Evolutionary conservation across 306 rosid genomes (phyloP).

Genomic region (barrel medic (Medicago truncatula)): MtrunA17r5.0-ANR NC_053047.1:25670001-25670500

Average conservation of each 20-base stretch:
- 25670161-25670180: too few species aligned
- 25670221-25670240: too few species aligned
- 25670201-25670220: too few species aligned
- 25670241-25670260: too few species aligned
- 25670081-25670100: not conserved
- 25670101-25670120: conserved; percentile 10
- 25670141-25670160: not conserved
- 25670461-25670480: not conserved
- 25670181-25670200: too few species aligned
- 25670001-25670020: conserved; percentile 8
- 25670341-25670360: too few species aligned
- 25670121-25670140: not conserved
- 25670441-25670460: not conserved
- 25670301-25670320: too few species aligned
- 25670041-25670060: conserved; percentile 9
- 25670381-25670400: too few species aligned
- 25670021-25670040: not conserved
- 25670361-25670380: too few species aligned
- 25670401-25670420: not conserved
- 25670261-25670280: too few species aligned
- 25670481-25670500: not conserved
- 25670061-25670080: not conserved
- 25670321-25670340: too few species aligned
- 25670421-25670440: conserved; percentile 7
- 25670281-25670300: too few species aligned